These are phyloP conservation scores for Aspergillus sp. DNA, from an alignment of 2,329 filamentous ascomycete genomes.

Conservation along the genomic window DNA sequence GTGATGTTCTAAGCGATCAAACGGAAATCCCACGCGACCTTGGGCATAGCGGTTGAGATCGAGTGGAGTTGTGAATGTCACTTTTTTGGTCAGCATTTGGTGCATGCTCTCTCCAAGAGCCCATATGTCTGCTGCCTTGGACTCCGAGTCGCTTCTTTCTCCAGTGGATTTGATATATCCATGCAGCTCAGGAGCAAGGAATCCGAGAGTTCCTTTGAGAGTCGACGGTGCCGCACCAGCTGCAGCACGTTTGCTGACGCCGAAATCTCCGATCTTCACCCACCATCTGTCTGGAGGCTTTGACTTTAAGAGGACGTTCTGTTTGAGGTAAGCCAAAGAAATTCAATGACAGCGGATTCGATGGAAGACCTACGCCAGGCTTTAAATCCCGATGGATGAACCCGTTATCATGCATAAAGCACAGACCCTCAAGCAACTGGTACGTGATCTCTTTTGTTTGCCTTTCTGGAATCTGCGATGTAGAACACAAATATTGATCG, in stretches of 20 bases:
- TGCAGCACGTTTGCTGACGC: constrained; percentile 4
- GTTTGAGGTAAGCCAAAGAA: no score
- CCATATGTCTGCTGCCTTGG: constrained; percentile 4
- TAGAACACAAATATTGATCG: neutral
- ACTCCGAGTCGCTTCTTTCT: neutral
- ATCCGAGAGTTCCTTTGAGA: constrained; percentile 2
- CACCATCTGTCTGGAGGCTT: neutral
- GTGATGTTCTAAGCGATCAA: no score
- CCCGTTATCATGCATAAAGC: constrained; percentile 1
- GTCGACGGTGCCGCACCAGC: constrained; percentile 1
- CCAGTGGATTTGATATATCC: neutral
- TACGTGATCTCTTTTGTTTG: neutral
- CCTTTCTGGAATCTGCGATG: neutral
- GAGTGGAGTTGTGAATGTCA: no score
- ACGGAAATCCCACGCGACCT: no score
- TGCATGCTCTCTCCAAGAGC: neutral
- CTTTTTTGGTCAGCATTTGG: no score
- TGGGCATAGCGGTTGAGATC: no score
- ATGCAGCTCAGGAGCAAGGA: constrained; percentile 3
- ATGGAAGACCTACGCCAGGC: neutral
- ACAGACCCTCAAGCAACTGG: constrained; percentile 3
- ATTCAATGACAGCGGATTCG: no score
- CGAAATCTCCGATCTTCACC: constrained; percentile 7
- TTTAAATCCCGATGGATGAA: constrained; percentile 6
- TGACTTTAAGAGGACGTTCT: neutral